Evolutionary conservation across 2,329 filamentous ascomycete species (phyloP).

Genomic region (Talaromyces sp.): DNA sequence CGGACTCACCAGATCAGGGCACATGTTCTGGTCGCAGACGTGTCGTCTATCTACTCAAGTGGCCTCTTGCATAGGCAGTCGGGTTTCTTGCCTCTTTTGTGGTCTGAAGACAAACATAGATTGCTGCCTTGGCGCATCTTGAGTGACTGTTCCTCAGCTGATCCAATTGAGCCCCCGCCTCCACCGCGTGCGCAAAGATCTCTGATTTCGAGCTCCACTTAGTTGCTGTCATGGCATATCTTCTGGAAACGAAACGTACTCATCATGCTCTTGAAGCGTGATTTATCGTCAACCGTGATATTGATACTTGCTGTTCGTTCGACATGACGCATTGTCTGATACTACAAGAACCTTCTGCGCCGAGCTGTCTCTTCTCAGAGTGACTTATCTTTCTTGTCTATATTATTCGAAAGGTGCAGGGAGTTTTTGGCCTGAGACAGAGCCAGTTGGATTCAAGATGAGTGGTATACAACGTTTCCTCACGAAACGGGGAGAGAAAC

Average conservation of each 20-base stretch:
- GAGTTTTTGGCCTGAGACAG: background rate
- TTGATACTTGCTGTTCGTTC: background rate
- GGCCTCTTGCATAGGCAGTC: background rate
- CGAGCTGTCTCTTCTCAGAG: background rate
- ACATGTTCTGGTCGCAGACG: background rate
- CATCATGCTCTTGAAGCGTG: background rate
- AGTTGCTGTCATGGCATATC: background rate
- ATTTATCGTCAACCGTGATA: background rate
- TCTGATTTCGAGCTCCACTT: background rate
- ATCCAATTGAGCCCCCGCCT: background rate
- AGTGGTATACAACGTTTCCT: slow-evolving; percentile 38
- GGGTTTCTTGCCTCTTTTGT: background rate
- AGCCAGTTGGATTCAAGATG: slow-evolving; percentile 22
- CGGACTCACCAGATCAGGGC: background rate
- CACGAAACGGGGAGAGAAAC: slow-evolving; percentile 30
- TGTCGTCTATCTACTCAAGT: background rate
- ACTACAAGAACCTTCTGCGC: background rate
- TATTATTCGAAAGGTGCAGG: background rate
- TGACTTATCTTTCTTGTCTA: background rate
- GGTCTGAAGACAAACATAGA: background rate
- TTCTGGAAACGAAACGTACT: background rate
- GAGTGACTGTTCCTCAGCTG: background rate
- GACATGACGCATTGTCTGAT: background rate
- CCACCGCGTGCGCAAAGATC: background rate
- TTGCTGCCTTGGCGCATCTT: background rate